A percentile compares a stretch with the other conserved stretches of the same genome.
Conservation (phyloP, 139 green algal genomes). For the Asterochloris erici region DNA sequence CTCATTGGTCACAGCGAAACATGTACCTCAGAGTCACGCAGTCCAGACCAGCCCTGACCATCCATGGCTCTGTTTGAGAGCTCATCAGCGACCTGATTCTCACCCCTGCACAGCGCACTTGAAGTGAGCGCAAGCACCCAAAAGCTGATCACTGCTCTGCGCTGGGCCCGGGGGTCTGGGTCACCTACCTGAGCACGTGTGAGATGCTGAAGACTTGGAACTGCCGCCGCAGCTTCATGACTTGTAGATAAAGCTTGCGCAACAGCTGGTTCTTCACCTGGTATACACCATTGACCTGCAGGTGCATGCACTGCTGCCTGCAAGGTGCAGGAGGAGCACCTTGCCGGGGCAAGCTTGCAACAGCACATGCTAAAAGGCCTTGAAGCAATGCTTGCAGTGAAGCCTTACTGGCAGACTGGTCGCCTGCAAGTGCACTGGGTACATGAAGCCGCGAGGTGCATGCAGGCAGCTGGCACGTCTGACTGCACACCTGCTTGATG, state of each 20-base stretch:
- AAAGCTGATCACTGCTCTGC: too few species aligned
- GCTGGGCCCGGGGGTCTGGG: too few species aligned
- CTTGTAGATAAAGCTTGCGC: slow-evolving; percentile 16
- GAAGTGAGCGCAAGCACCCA: neutral
- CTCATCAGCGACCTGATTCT: slow-evolving; percentile 43
- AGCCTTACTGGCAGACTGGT: too few species aligned
- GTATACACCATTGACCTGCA: neutral
- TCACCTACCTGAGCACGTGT: slow-evolving; percentile 33
- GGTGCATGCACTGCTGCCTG: neutral
- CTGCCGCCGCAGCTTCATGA: neutral
- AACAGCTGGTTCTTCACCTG: slow-evolving; percentile 33
- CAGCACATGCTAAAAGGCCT: too few species aligned
- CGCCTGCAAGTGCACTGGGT: too few species aligned
- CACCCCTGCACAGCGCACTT: neutral
- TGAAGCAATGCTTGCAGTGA: neutral
- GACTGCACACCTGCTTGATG: slow-evolving; percentile 31
- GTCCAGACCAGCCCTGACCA: slow-evolving; percentile 20
- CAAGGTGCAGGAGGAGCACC: neutral
- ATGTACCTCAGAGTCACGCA: slow-evolving; percentile 12
- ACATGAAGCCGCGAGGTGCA: too few species aligned
- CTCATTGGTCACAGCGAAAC: too few species aligned
- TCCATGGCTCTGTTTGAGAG: slow-evolving; percentile 50
- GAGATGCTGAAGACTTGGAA: slow-evolving; percentile 31
- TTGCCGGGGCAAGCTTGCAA: neutral
- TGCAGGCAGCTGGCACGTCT: neutral